Base-by-base conservation (phyloP, 148 eudicot species). In the Vaccinium vitisidaea region DNA sequence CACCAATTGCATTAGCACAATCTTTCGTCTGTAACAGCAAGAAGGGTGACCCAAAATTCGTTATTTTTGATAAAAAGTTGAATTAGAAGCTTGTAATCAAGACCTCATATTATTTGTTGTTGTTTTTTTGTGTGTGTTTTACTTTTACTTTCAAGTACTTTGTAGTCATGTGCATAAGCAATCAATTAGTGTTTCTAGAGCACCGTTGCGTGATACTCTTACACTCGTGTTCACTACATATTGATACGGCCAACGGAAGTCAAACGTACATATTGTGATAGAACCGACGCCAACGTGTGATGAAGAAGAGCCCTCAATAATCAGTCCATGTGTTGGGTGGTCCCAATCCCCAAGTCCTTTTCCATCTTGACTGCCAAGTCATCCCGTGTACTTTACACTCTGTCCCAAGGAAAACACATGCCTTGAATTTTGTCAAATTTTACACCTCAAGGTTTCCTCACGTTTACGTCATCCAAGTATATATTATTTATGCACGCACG, bases 361-460 rank as follows among this genome's bases (percentile, higher is more conserved):
- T 46, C 53, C 53, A 6, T 15, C 53, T 12, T 0, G 53, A 75
- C 13, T 43, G 78, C 78, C 78, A 19, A 8, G 78, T 75, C n/a
- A 16, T 43, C 25, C 12, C 12, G 6, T 43, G 16, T 8, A 49
- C 54, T 75, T 0, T 46, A 2, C 10, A 19, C 79, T 75, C 54
- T 46, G 54, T 21, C 79, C 7, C 54, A 48, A 48, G 55, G 46
- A 43, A 43, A 0, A 19, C 11, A 23, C 52, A 11, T 48, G 19
- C 63, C 63, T 16, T 15, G 32, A 10, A 10, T 1, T 53, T 73
- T 71, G 55, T 81, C 54, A 8, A 32, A 48, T 52, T 32, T 21
- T 56, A 85, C 71, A 85, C 90, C 82, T 88, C 88, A 88, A 11
- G 48, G 1, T 84, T 84, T 25, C 87, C n/a, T 86, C 85, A 63